Percentiles rank a stretch among this genome's conserved stretches.
phyloP scores from a whole-genome alignment of 495 filamentous ascomycete species.

The Neurospora sp. region DNA sequence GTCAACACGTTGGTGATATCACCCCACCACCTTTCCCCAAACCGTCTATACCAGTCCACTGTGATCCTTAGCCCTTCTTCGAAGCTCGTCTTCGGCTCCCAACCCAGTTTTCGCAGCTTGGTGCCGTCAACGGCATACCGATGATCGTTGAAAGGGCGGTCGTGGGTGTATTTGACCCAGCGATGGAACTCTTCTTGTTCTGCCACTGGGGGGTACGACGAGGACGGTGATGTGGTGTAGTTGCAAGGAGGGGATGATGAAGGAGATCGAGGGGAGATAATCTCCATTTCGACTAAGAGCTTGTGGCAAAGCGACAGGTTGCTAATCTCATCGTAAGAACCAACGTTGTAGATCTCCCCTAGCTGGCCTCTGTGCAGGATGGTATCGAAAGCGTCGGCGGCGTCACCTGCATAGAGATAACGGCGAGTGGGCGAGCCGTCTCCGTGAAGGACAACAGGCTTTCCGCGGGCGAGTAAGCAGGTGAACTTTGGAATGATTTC shows the following conservation, averaged over 20 bases:
- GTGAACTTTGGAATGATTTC: conserved; percentile 72
- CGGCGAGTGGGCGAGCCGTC: conserved; percentile 55
- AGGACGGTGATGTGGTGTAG: not conserved
- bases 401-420: conserved; percentile 63
- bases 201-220: not conserved
- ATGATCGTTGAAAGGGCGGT: conserved; percentile 66
- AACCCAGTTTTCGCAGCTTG: conserved; percentile 56
- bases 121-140: conserved; percentile 58
- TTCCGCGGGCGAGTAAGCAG: conserved; percentile 46
- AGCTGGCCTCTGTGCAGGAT: conserved; percentile 59
- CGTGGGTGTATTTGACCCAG: conserved; percentile 55
- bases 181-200: conserved; percentile 30
- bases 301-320: conserved; percentile 49
- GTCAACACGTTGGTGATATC: conserved; percentile 55
- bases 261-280: conserved; percentile 11
- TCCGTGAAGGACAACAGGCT: conserved; percentile 57
- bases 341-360: conserved; percentile 66
- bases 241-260: not conserved
- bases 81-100: conserved; percentile 54
- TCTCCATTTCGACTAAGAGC: conserved; percentile 44
- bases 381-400: conserved; percentile 67
- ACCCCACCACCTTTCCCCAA: conserved; percentile 61
- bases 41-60: conserved; percentile 58
- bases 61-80: conserved; percentile 52
- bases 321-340: conserved; percentile 56